Conservation (phyloP, 2,329 filamentous ascomycete species). For the Ophiostoma ulmi region DNA sequence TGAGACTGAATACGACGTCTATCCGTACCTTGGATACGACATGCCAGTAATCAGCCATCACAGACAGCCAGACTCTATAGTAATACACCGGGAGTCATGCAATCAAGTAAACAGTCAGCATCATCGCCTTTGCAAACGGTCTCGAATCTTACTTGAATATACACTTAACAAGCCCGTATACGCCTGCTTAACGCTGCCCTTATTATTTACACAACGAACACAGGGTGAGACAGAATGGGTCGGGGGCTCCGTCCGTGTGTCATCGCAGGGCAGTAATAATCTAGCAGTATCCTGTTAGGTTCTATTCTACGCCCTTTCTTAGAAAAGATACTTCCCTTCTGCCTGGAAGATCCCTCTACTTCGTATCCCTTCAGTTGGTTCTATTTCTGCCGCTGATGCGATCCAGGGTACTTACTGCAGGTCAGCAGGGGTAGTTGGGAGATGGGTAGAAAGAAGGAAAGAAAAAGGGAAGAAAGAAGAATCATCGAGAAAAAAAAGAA, state of each 20-base stretch:
- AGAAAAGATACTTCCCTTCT: no score
- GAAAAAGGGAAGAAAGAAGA: not conserved
- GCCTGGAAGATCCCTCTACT: not conserved
- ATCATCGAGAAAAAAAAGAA: not conserved
- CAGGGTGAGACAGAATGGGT: constrained; percentile 3
- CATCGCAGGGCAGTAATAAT: no score
- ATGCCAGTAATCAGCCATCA: not conserved
- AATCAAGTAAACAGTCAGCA: no score
- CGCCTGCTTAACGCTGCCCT: not conserved
- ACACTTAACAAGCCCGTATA: not conserved
- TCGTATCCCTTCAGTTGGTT: not conserved
- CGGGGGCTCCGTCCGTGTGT: constrained; percentile 9
- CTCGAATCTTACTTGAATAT: no score
- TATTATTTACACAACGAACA: not conserved
- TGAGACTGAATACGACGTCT: not conserved
- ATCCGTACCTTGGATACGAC: not conserved
- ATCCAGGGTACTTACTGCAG: not conserved
- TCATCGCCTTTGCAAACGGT: no score
- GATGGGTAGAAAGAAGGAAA: not conserved
- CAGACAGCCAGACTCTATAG: not conserved
- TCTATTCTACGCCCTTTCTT: no score
- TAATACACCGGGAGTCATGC: not conserved
- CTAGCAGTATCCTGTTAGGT: no score
- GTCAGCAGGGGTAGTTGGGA: not conserved
- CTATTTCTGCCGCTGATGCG: not conserved